phyloP scores from a whole-genome alignment of 306 rosid species.

The Quercus bicolor region DNA sequence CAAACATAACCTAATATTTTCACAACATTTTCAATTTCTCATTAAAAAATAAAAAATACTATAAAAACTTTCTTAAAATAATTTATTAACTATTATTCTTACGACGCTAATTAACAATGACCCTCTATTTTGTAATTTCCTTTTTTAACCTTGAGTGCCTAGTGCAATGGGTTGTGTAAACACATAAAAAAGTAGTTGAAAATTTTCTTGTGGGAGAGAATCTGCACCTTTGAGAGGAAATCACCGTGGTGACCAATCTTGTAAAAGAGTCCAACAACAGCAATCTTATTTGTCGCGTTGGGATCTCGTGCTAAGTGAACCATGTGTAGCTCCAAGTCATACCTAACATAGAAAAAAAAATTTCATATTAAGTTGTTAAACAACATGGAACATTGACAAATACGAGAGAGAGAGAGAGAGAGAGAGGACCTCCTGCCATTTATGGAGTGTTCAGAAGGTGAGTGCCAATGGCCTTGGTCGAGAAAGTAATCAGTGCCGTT shows the following conservation, averaged over 20 bases:
- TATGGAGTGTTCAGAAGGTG: constrained; percentile 75
- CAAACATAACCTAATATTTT: too few relatives aligned
- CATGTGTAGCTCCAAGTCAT: constrained; percentile 72
- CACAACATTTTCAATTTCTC: too few relatives aligned
- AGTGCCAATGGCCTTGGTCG: constrained; percentile 71
- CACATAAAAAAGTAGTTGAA: neutral
- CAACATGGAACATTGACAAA: too few relatives aligned
- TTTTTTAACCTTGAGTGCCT: neutral
- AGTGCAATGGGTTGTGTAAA: neutral
- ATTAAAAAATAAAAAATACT: too few relatives aligned
- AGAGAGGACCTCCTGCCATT: constrained; percentile 51
- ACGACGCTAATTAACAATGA: too few relatives aligned
- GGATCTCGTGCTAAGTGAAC: constrained; percentile 42
- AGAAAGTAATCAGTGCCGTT: constrained; percentile 55
- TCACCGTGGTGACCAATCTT: constrained; percentile 49
- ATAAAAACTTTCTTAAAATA: too few relatives aligned
- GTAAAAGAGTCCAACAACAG: constrained; percentile 54
- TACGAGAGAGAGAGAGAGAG: neutral
- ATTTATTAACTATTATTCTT: too few relatives aligned
- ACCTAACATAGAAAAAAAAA: constrained; percentile 27
- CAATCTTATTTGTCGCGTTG: constrained; percentile 24
- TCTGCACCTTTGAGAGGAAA: constrained; percentile 45
- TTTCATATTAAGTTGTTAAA: neutral
- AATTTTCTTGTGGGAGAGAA: too few relatives aligned
- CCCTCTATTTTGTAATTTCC: too few relatives aligned